Percentiles rank a stretch among this genome's conserved stretches.
phyloP scores from a whole-genome alignment of 2,329 filamentous ascomycete genomes.

The Calcarisporium arbuscula region DNA sequence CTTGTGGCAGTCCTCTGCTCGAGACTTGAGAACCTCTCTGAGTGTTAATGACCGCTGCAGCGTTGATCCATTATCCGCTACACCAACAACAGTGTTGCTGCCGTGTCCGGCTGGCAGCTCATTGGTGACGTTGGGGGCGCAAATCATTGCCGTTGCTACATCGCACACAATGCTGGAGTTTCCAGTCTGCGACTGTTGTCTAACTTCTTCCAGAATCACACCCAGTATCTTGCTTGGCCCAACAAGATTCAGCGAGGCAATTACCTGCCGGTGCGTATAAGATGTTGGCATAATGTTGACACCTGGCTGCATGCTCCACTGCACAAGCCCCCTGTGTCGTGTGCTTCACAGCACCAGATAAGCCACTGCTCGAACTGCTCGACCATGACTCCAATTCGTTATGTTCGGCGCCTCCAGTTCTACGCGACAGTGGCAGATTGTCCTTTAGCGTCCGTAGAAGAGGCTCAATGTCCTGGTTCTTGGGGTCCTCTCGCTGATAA shows the following conservation, averaged over 20 bases:
- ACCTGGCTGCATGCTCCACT: constrained; percentile 58
- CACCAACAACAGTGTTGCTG: constrained; percentile 27
- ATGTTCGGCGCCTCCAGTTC: constrained; percentile 56
- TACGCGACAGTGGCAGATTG: constrained; percentile 50
- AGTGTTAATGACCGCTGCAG: constrained; percentile 48
- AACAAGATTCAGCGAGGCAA: constrained; percentile 53
- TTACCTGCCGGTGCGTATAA: constrained; percentile 67
- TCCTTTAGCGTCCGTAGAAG: constrained; percentile 60
- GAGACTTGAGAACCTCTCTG: constrained; percentile 51
- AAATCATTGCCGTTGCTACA: constrained; percentile 62
- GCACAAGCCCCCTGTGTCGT: constrained; percentile 56
- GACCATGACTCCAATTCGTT: constrained; percentile 66
- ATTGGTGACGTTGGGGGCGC: constrained; percentile 54
- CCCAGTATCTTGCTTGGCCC: constrained; percentile 56
- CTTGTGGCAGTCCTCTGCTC: constrained; percentile 51
- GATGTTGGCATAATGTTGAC: constrained; percentile 52
- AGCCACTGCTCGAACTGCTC: constrained; percentile 45
- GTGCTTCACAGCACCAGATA: constrained; percentile 51
- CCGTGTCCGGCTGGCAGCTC: constrained; percentile 26
- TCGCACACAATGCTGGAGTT: constrained; percentile 60
- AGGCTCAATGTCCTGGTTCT: constrained; percentile 62
- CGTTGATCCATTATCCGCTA: constrained; percentile 26
- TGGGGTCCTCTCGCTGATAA: constrained; percentile 60
- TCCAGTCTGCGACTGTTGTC: constrained; percentile 51
- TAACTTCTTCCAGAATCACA: constrained; percentile 62